These are phyloP conservation scores for Coemansia sp. DNA, from an alignment of 192 early-diverging fungal species.

Conservation along the genomic window DNA sequence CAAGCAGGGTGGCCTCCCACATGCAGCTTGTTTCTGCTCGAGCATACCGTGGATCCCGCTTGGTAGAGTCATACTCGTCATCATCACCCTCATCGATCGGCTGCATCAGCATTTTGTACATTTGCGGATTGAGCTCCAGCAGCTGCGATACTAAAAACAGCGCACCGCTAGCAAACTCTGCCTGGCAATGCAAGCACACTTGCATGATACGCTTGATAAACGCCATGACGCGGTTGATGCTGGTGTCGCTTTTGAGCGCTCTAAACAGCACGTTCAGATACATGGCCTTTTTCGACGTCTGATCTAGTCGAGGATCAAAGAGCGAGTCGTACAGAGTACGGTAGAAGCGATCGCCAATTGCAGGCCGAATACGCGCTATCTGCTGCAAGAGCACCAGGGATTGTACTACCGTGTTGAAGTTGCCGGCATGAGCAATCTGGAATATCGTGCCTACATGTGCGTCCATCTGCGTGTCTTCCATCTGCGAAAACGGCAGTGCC, in stretches of 20 bases:
- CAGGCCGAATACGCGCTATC: constrained; percentile 38
- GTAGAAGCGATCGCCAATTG: constrained; percentile 83
- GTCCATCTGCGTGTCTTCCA: constrained; percentile 76
- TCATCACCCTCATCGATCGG: constrained; percentile 27
- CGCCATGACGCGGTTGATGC: constrained; percentile 65
- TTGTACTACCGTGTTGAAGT: constrained; percentile 92
- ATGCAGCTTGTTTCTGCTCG: constrained; percentile 79
- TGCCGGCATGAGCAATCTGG: constrained; percentile 81
- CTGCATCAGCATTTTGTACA: constrained; percentile 55
- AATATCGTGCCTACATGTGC: constrained; percentile 87
- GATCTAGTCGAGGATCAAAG: constrained; percentile 72
- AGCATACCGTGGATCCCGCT: constrained; percentile 83
- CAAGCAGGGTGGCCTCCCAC: constrained; percentile 86
- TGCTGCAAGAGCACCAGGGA: constrained; percentile 87
- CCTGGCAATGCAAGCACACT: constrained; percentile 64
- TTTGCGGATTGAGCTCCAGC: constrained; percentile 55
- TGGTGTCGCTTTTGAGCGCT: constrained; percentile 73
- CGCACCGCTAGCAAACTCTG: constrained; percentile 81
- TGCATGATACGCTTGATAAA: constrained; percentile 93
- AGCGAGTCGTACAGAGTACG: constrained; percentile 86
- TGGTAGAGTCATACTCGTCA: constrained; percentile 73
- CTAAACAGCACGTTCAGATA: constrained; percentile 90
- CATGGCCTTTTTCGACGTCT: constrained; percentile 85
- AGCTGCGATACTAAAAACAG: constrained; percentile 82
- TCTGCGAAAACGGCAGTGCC: constrained; percentile 84